Conservation (phyloP, 2,329 filamentous ascomycete species). For the Colletotrichum caudatum region DNA sequence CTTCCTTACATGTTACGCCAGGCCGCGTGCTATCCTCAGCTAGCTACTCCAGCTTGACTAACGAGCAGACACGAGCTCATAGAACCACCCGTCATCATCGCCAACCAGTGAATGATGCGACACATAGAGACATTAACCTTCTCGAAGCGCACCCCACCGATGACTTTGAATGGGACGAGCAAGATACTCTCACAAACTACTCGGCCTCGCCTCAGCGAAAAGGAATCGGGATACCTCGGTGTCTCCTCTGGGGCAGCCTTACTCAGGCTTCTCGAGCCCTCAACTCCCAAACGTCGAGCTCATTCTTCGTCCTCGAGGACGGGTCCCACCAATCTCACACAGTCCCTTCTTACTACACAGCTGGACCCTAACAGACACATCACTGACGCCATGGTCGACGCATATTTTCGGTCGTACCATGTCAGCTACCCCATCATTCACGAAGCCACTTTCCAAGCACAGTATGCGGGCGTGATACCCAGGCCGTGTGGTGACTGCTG, state of each 20-base stretch:
- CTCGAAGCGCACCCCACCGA: conserved; percentile 51
- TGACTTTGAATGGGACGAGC: conserved; percentile 55
- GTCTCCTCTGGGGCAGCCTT: conserved; percentile 60
- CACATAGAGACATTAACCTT: conserved; percentile 38
- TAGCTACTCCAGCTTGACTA: neutral
- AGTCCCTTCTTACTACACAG: conserved; percentile 44
- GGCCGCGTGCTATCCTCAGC: neutral
- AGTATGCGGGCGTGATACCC: conserved; percentile 46
- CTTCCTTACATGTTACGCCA: neutral
- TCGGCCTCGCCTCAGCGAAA: conserved; percentile 49
- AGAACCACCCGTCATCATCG: neutral
- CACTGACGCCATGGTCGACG: conserved; percentile 48
- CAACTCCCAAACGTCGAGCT: conserved; percentile 44
- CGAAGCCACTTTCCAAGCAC: conserved; percentile 33
- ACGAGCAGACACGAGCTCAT: neutral
- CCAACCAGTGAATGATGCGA: conserved; percentile 10
- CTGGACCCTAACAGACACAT: conserved; percentile 51
- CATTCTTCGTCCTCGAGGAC: conserved; percentile 40
- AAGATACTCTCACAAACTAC: conserved; percentile 46
- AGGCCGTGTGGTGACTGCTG: conserved; percentile 49
- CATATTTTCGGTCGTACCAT: conserved; percentile 32
- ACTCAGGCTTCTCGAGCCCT: conserved; percentile 53
- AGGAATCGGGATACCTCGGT: conserved; percentile 59
- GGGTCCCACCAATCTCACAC: conserved; percentile 21
- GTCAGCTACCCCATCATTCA: conserved; percentile 36